Percentiles rank a stretch among this genome's conserved stretches.
phyloP scores from a whole-genome alignment of 495 filamentous ascomycete genomes.

The Aspergillus hancockii region DNA sequence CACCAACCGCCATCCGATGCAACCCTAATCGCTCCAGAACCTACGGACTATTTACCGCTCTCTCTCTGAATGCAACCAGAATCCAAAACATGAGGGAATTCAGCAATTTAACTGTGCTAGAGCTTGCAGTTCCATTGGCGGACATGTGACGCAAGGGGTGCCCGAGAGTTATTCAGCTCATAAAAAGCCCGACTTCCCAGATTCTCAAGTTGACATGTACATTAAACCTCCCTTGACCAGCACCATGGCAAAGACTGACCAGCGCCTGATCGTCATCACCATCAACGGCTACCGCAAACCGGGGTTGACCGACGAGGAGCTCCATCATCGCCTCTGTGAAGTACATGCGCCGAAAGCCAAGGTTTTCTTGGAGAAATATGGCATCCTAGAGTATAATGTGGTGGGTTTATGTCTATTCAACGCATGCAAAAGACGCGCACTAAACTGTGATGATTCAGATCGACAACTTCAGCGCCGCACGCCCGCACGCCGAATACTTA shows the following conservation, averaged over 20 bases:
- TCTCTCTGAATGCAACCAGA: background rate
- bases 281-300: slow-evolving; percentile 19
- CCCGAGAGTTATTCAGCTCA: background rate
- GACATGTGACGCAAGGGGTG: background rate
- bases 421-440: background rate
- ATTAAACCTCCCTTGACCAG: background rate
- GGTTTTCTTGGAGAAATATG: slow-evolving; percentile 14
- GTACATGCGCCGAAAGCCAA: slow-evolving; percentile 12
- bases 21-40: background rate
- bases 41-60: background rate
- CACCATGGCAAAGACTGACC: background rate
- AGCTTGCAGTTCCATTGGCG: background rate
- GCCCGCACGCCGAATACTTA: slow-evolving; percentile 6
- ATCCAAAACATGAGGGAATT: background rate
- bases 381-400: slow-evolving; percentile 17
- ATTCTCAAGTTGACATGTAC: background rate
- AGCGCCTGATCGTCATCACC: slow-evolving; percentile 11
- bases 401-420: slow-evolving; percentile 1
- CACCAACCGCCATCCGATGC: background rate
- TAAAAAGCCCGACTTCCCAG: background rate
- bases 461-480: slow-evolving; percentile 10
- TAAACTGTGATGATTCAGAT: slow-evolving; percentile 6
- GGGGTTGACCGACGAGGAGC: slow-evolving; percentile 12
- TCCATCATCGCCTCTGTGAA: slow-evolving; percentile 5
- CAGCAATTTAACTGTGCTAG: background rate